Evolutionary conservation across 2,329 filamentous ascomycete genomes (phyloP), one percentile per base, ranked within the genome.

Genomic region (Penicillium sp.): DNA sequence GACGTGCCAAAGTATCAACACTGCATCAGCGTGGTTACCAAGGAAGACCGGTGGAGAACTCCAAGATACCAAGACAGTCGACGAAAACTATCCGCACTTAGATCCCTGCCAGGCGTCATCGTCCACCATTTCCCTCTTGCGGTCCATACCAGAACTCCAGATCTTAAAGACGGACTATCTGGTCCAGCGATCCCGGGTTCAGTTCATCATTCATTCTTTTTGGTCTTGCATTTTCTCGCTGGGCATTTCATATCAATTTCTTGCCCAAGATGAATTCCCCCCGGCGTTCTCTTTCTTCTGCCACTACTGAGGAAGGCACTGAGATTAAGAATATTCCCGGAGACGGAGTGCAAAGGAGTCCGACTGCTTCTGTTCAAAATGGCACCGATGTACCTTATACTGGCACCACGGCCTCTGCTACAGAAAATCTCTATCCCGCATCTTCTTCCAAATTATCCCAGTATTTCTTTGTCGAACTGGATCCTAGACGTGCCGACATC

Each of bases 401-500:
- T 5, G 46, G 33, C 7, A 43, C 9, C 15, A n/a, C 24, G 5
- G n/a, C 13, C 6, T 40, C 26, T 27, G 6, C 12, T 9, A 13
- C 15, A 4, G 40, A 36, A 7, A 43, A 27, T 4, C 6, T 4
- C 17, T 24, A 42, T n/a, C 29, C 13, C 20, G 33, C 39, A 7
- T 30, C 23, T 7, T 13, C 10, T 1, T 48, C 33, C 10, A 33
- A 23, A 7, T 21, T 57, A 30, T 46, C 43, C 5, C 30, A 37
- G 9, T 53, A 57, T 46, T 44, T 59, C 5, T 24, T 47, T 12
- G 29, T 29, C 10, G 54, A 61, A 23, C 32, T 71, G 18, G 55
- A 69, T 20, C 56, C 61, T 0, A 58, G 40, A 9, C 49, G 60
- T 43, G 61, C 68, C 7, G 67, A 70, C 48, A 32, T 70, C 6